A percentile compares a stretch with the other conserved stretches of the same genome.
These are phyloP conservation scores for Pascua guehoae DNA, from an alignment of 1,284 basidiomycete species.

Conservation along the genomic window DNA sequence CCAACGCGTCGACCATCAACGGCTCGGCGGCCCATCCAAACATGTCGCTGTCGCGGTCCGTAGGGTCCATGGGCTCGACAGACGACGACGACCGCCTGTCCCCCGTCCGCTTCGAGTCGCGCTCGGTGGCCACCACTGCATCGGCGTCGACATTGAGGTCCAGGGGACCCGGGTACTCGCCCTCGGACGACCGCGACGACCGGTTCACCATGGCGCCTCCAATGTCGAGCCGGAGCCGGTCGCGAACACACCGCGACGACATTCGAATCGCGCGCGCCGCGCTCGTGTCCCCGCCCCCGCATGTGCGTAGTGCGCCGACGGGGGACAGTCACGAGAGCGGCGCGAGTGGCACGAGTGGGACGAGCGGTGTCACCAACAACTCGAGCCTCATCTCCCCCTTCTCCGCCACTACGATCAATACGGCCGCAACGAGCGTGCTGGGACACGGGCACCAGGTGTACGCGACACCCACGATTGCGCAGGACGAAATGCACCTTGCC, in stretches of 20 bases:
- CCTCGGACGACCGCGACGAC: neutral
- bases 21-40: no score
- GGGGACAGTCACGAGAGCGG: neutral
- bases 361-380: neutral
- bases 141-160: no score
- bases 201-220: no score
- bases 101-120: no score
- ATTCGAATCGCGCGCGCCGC: neutral
- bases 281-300: neutral
- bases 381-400: neutral
- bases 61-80: no score
- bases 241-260: neutral
- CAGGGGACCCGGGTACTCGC: neutral
- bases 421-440: constrained; percentile 3
- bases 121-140: no score
- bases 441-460: neutral
- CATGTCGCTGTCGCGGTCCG: no score
- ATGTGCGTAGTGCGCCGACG: neutral
- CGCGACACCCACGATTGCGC: constrained; percentile 14
- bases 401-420: neutral
- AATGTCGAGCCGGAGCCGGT: no score
- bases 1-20: no score
- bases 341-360: neutral
- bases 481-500: constrained; percentile 73
- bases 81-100: no score